Conservation (phyloP, 495 filamentous ascomycete species). For the Hyaloscypha variabilis region DNA sequence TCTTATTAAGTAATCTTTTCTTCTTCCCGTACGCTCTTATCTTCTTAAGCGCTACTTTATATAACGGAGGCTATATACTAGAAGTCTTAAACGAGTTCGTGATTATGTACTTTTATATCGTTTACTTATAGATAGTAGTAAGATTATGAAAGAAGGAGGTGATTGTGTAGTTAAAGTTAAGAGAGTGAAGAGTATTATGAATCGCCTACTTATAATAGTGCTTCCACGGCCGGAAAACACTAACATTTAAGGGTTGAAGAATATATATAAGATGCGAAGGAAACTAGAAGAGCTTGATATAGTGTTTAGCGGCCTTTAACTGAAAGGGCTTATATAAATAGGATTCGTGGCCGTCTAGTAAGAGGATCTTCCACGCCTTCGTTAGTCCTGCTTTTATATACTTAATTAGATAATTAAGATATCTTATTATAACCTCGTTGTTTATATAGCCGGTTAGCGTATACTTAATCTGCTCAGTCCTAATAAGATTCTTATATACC, state of each 20-base stretch:
- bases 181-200: not conserved
- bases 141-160: not conserved
- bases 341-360: not conserved
- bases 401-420: too few species aligned
- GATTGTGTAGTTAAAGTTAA: not conserved
- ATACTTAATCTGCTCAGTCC: too few species aligned
- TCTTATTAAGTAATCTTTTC: too few species aligned
- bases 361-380: too few species aligned
- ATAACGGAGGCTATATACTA: not conserved
- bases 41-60: too few species aligned
- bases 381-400: too few species aligned
- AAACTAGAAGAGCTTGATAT: not conserved
- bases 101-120: not conserved
- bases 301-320: not conserved
- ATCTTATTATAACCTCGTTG: too few species aligned
- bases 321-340: not conserved
- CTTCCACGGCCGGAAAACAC: not conserved
- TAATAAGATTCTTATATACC: too few species aligned
- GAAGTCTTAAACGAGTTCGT: not conserved
- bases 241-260: not conserved
- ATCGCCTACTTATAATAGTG: not conserved
- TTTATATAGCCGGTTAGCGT: too few species aligned
- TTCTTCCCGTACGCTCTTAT: too few species aligned
- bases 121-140: not conserved
- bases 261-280: not conserved